Conservation (phyloP, 2,329 filamentous ascomycete species). For the Colletotrichum sp. region DNA sequence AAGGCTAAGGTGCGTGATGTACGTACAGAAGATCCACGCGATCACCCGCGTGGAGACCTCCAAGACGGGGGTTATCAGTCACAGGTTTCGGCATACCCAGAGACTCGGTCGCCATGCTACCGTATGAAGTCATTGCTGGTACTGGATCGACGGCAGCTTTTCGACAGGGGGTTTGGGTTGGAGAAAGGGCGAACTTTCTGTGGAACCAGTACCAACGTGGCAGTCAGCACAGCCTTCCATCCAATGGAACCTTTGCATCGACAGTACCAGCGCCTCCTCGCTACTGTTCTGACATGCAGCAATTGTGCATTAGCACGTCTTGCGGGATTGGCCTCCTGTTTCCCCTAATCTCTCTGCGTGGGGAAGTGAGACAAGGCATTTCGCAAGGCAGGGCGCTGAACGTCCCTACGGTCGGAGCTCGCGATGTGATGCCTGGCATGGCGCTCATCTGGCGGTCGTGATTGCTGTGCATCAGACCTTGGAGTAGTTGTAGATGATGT, state of each 20-base stretch:
- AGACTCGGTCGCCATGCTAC: conserved; percentile 1
- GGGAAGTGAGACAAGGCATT: neutral
- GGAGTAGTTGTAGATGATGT: neutral
- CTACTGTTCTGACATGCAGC: conserved; percentile 15
- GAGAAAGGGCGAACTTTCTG: neutral
- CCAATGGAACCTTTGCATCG: conserved; percentile 3
- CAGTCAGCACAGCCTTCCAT: conserved; percentile 20
- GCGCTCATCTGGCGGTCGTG: neutral
- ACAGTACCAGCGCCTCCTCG: neutral
- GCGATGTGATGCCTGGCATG: conserved; percentile 1
- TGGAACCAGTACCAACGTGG: neutral
- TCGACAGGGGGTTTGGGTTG: neutral
- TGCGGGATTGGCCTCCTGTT: neutral
- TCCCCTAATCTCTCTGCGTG: neutral
- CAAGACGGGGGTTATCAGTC: neutral
- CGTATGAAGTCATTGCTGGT: conserved; percentile 1
- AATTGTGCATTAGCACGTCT: neutral
- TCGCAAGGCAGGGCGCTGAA: conserved; percentile 6
- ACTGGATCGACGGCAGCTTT: neutral
- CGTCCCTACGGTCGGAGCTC: neutral
- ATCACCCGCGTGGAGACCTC: conserved; percentile 4
- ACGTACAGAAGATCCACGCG: neutral
- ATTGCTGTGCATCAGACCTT: neutral
- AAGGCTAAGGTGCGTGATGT: neutral
- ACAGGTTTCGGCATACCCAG: neutral